Percentiles rank a stretch among this genome's conserved stretches.
Conservation (phyloP, 2,329 filamentous ascomycete species). For the Colletotrichum neosansevieriae region DNA sequence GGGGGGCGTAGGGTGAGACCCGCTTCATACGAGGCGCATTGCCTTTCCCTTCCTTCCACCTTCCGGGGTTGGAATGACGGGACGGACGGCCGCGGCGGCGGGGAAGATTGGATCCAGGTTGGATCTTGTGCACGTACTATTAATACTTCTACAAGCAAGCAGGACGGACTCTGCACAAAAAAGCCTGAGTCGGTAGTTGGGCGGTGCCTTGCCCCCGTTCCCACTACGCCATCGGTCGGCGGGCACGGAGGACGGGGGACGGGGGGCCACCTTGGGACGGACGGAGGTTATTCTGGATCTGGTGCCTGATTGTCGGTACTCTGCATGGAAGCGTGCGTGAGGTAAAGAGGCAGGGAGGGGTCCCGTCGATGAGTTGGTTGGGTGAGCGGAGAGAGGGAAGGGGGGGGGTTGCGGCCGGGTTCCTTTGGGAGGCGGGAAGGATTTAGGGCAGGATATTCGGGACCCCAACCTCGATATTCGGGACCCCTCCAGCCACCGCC, state of each 20-base stretch:
- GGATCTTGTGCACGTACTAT: background rate
- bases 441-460: too few species aligned
- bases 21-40: slow-evolving; percentile 39
- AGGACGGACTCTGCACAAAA: too few species aligned
- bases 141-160: too few species aligned
- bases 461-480: too few species aligned
- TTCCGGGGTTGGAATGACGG: background rate
- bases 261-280: too few species aligned
- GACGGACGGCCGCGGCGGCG: background rate
- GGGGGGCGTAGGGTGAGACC: slow-evolving; percentile 15
- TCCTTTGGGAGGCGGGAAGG: background rate
- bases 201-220: too few species aligned
- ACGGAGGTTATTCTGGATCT: slow-evolving; percentile 36
- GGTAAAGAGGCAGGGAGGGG: slow-evolving; percentile 18
- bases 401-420: too few species aligned
- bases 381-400: background rate
- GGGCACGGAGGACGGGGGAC: background rate
- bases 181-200: too few species aligned
- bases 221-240: background rate
- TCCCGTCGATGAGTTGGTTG: background rate
- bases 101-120: background rate
- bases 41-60: background rate
- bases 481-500: too few species aligned
- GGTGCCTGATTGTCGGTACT: slow-evolving; percentile 37
- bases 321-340: slow-evolving; percentile 23